Evolutionary conservation across 306 rosid species (phyloP).

Genomic region (Oemleria cerasiformis): DNA sequence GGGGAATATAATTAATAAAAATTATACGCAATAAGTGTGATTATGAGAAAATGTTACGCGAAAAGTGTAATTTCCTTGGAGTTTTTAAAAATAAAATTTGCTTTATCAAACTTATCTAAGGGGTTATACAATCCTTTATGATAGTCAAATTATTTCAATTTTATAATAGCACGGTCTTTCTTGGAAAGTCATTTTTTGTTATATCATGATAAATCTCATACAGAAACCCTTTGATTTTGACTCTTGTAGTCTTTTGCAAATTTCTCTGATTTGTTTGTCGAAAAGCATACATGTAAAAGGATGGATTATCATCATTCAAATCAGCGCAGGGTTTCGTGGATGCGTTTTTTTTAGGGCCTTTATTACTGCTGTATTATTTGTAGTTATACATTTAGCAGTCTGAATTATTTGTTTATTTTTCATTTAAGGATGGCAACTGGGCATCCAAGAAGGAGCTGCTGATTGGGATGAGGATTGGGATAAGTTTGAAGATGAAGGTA

Average conservation of each 20-base stretch:
- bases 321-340: conserved; percentile 8
- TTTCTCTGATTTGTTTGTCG: neutral
- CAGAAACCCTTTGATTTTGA: neutral
- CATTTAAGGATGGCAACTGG: conserved; percentile 87
- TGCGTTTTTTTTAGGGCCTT: neutral
- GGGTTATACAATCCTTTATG: neutral
- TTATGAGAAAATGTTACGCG: neutral
- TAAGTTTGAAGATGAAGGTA: conserved; percentile 94
- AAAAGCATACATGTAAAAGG: neutral
- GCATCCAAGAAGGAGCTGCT: conserved; percentile 85
- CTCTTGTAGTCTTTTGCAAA: neutral
- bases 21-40: too few relatives aligned
- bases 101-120: neutral
- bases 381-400: neutral
- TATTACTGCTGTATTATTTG: neutral
- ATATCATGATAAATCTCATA: neutral
- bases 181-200: neutral
- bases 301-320: neutral
- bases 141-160: neutral
- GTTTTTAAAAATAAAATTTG: neutral
- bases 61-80: neutral
- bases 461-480: conserved; percentile 99
- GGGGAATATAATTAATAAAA: neutral
- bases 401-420: conserved; percentile 17
- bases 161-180: neutral